Percentiles rank a stretch among this genome's conserved stretches.
These are phyloP conservation scores for Cyberlindnera meyerae DNA, from an alignment of 805 yeast genomes.

Conservation along the genomic window DNA sequence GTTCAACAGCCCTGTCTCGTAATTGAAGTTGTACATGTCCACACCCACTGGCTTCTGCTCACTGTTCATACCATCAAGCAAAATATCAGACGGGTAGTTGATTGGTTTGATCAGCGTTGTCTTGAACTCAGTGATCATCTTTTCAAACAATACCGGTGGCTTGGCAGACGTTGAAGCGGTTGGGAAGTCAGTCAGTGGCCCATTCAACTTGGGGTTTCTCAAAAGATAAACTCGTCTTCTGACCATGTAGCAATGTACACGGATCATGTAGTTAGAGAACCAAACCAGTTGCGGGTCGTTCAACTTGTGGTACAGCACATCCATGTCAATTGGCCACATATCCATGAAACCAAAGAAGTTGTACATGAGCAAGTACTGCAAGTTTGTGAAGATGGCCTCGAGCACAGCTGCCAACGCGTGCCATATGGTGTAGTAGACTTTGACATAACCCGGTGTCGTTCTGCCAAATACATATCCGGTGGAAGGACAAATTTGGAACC, in stretches of 20 bases:
- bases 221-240: constrained; percentile 12
- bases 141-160: too few species aligned
- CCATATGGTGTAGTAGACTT: constrained; percentile 13
- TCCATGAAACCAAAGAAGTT: constrained; percentile 12
- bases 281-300: constrained; percentile 3
- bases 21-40: constrained; percentile 7
- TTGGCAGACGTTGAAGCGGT: too few species aligned
- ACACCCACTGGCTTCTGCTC: constrained; percentile 1
- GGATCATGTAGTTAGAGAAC: constrained; percentile 13
- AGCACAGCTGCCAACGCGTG: constrained; percentile 6
- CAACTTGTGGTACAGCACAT: neutral
- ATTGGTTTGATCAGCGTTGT: constrained; percentile 11
- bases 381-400: constrained; percentile 8
- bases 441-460: neutral
- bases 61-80: too few species aligned
- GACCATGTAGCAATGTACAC: constrained; percentile 9
- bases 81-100: constrained; percentile 22
- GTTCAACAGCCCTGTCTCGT: constrained; percentile 9
- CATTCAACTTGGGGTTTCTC: too few species aligned
- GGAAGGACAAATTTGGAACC: constrained; percentile 2
- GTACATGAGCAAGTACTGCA: constrained; percentile 14
- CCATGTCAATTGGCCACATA: constrained; percentile 7
- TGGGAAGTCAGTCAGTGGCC: too few species aligned
- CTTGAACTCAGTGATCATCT: constrained; percentile 9
- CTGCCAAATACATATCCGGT: too few species aligned